Percentiles rank a stretch among this genome's conserved stretches.
Conservation (phyloP, 345 rosid genomes). For the Eucalyptus virginea region DNA sequence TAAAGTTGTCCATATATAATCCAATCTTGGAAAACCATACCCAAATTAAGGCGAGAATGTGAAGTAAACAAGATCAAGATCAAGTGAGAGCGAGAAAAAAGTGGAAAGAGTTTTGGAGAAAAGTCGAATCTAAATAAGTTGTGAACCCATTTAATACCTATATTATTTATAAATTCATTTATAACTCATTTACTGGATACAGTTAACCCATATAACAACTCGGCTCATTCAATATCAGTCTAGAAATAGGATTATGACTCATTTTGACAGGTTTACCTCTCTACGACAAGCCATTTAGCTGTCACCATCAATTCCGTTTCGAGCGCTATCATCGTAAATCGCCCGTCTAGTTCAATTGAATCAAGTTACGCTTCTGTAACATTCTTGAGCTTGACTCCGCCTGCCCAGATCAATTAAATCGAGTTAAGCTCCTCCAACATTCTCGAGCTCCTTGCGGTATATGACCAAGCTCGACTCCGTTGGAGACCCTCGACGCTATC, state of each 20-base stretch:
- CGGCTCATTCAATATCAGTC: not conserved
- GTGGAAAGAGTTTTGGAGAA: not conserved
- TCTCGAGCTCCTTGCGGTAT: not conserved
- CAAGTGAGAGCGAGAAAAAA: not conserved
- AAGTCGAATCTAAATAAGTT: fast-evolving
- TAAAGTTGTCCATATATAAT: too few species aligned
- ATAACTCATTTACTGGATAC: not conserved
- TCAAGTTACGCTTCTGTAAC: too few species aligned
- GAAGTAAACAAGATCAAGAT: too few species aligned
- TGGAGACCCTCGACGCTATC: not conserved
- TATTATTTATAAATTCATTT: too few species aligned
- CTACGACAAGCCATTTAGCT: not conserved
- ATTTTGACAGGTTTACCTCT: not conserved
- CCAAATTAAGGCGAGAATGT: not conserved
- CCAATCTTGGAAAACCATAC: not conserved
- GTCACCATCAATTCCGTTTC: not conserved
- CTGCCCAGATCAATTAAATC: not conserved
- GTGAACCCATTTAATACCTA: too few species aligned
- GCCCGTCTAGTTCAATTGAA: too few species aligned
- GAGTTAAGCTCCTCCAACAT: not conserved
- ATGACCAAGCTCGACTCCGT: not conserved
- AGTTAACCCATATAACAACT: not conserved
- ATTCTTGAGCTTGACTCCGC: too few species aligned
- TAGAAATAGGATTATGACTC: not conserved
- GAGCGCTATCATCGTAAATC: not conserved